Evolutionary conservation across 352 stramenopile species (phyloP).

Genomic region (Globisporangium polare): DNA sequence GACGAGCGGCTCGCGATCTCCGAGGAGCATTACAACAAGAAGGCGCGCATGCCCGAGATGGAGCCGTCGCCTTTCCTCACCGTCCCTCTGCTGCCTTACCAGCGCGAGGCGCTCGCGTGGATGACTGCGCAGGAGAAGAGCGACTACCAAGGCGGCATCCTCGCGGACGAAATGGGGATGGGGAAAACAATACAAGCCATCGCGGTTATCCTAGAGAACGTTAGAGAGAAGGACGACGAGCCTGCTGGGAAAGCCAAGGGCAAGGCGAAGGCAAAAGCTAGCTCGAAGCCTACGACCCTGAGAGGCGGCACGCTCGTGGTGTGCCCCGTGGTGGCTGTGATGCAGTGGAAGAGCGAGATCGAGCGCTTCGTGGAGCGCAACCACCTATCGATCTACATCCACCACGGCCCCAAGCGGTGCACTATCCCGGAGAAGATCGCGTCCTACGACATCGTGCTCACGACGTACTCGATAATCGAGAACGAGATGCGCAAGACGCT

Average conservation of each 20-base stretch:
- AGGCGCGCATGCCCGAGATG: slow-evolving; percentile 59
- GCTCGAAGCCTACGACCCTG: slow-evolving; percentile 10
- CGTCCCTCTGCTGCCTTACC: slow-evolving; percentile 96
- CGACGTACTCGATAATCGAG: slow-evolving; percentile 97
- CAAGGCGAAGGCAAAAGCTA: slow-evolving; percentile 5
- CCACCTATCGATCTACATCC: slow-evolving; percentile 93
- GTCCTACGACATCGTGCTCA: slow-evolving; percentile 98
- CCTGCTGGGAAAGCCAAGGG: neutral
- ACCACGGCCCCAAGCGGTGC: slow-evolving; percentile 93
- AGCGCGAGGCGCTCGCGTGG: slow-evolving; percentile 97
- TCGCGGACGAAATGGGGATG: slow-evolving; percentile 99
- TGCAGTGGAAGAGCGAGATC: slow-evolving; percentile 92
- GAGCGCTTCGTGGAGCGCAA: slow-evolving; percentile 91
- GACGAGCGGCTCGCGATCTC: slow-evolving; percentile 68
- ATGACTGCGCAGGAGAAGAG: slow-evolving; percentile 91
- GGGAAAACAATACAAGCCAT: slow-evolving; percentile 98
- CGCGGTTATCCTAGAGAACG: slow-evolving; percentile 93
- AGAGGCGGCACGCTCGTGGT: slow-evolving; percentile 94
- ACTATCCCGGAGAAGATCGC: slow-evolving; percentile 73
- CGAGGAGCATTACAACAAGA: slow-evolving; percentile 74
- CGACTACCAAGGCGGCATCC: slow-evolving; percentile 91
- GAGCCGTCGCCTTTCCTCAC: slow-evolving; percentile 77
- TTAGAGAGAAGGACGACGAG: slow-evolving; percentile 22
- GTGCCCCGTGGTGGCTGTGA: slow-evolving; percentile 95
- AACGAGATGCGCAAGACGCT: slow-evolving; percentile 86